Percentiles rank a stretch among this genome's conserved stretches.
Conservation (phyloP, 2,329 filamentous ascomycete species). For the Colletotrichum incanum region DNA sequence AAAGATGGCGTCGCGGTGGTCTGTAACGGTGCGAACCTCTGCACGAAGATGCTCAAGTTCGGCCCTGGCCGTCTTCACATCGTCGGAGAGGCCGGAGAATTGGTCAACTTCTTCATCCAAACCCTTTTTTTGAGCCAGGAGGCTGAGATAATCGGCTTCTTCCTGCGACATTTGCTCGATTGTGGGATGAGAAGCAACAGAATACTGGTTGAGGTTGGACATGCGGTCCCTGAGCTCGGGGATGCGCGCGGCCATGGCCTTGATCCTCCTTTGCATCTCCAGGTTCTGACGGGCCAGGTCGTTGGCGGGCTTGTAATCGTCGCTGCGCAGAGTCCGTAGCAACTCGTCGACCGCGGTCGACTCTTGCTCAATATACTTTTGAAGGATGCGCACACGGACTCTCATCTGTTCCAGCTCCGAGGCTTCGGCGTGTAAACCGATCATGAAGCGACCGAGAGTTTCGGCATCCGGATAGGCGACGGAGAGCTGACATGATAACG, state of each 20-base stretch:
- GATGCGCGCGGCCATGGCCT: constrained; percentile 76
- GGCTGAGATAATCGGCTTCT: constrained; percentile 70
- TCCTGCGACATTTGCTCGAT: constrained; percentile 72
- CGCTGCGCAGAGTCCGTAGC: constrained; percentile 59
- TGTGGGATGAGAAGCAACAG: constrained; percentile 59
- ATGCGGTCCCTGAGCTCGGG: constrained; percentile 76
- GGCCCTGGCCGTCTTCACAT: constrained; percentile 77
- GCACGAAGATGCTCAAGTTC: constrained; percentile 78
- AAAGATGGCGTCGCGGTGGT: constrained; percentile 80
- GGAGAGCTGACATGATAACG: constrained; percentile 65
- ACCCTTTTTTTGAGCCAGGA: constrained; percentile 71
- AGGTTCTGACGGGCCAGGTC: constrained; percentile 79
- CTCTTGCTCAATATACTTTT: constrained; percentile 69
- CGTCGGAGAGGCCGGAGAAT: constrained; percentile 82
- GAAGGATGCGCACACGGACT: constrained; percentile 70
- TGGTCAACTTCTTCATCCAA: constrained; percentile 75
- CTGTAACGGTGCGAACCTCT: constrained; percentile 74
- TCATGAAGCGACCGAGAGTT: constrained; percentile 66
- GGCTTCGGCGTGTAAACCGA: constrained; percentile 69
- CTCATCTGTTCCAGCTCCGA: constrained; percentile 70
- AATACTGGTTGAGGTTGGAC: constrained; percentile 55
- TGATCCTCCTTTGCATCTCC: constrained; percentile 80
- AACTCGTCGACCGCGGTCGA: constrained; percentile 57
- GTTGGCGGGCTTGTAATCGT: constrained; percentile 68
- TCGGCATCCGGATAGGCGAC: constrained; percentile 64